Conservation (phyloP, 371 early-diverging fungal species). For the Lichtheimia ramosa region DNA sequence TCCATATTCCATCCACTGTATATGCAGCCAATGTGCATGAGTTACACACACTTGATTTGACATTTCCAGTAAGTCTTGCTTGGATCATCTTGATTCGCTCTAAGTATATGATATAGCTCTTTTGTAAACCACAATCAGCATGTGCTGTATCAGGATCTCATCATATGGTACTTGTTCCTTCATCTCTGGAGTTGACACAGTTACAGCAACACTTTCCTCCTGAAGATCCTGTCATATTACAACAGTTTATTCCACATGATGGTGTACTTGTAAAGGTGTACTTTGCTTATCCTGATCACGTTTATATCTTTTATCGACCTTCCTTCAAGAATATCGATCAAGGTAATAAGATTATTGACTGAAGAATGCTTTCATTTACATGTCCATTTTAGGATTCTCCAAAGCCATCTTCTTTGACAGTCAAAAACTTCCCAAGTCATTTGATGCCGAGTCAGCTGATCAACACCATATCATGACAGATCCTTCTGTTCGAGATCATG, state of each 20-base stretch:
- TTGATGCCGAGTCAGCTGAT: slow-evolving; percentile 10
- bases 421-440: slow-evolving; percentile 46
- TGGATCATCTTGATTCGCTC: neutral
- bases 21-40: slow-evolving; percentile 13
- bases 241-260: slow-evolving; percentile 50
- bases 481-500: slow-evolving; percentile 16
- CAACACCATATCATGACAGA: neutral
- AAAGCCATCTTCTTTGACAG: slow-evolving; percentile 33
- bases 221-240: slow-evolving; percentile 40
- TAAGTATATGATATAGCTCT: slow-evolving; percentile 14
- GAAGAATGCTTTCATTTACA: neutral
- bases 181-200: slow-evolving; percentile 15
- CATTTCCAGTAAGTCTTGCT: neutral
- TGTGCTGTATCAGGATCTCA: slow-evolving; percentile 46
- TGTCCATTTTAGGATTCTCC: neutral
- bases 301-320: slow-evolving; percentile 36
- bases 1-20: slow-evolving; percentile 27
- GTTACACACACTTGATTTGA: slow-evolving; percentile 11
- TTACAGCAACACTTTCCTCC: slow-evolving; percentile 15
- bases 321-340: slow-evolving; percentile 37
- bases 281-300: slow-evolving; percentile 35
- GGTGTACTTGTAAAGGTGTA: slow-evolving; percentile 51
- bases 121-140: slow-evolving; percentile 48
- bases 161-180: slow-evolving; percentile 45
- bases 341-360: neutral